phyloP scores from a whole-genome alignment of 2,329 filamentous ascomycete species.

The Didymella exigua region DNA sequence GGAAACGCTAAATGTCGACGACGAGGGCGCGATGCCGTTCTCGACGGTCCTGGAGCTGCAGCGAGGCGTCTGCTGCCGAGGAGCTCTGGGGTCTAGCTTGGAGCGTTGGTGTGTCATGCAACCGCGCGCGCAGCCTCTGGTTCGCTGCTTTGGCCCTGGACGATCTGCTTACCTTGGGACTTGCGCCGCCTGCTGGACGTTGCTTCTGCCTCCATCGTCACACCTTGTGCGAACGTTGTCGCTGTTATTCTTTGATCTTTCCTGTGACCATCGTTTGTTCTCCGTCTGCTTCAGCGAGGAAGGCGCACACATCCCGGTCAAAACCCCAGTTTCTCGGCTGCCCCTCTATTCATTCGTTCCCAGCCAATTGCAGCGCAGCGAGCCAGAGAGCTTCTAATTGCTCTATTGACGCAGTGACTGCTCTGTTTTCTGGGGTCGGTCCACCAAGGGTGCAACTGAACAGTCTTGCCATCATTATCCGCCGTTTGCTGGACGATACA shows the following conservation, averaged over 20 bases:
- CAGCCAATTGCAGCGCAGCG: constrained; percentile 35
- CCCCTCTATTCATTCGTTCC: constrained; percentile 19
- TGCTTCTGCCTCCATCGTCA: constrained; percentile 17
- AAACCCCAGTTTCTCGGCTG: constrained; percentile 21
- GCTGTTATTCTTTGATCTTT: constrained; percentile 3
- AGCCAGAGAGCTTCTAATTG: constrained; percentile 28
- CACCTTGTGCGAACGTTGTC: constrained; percentile 7
- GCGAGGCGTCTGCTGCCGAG: constrained; percentile 22
- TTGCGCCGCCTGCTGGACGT: constrained; percentile 24
- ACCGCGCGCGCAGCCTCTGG: constrained; percentile 30
- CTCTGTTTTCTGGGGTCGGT: constrained; percentile 25
- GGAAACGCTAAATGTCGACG: constrained; percentile 24
- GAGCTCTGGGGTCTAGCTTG: constrained; percentile 24
- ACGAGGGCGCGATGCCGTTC: constrained; percentile 27
- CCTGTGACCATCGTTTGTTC: not conserved
- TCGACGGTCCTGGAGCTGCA: constrained; percentile 28
- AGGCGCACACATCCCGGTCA: constrained; percentile 10
- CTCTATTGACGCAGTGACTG: constrained; percentile 38
- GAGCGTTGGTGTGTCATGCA: constrained; percentile 41
- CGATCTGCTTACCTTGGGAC: constrained; percentile 20
- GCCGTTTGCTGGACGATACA: constrained; percentile 8
- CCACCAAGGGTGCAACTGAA: constrained; percentile 24
- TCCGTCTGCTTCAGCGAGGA: not conserved
- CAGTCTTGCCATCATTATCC: constrained; percentile 7
- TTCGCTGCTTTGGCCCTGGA: constrained; percentile 32